Percentiles rank a stretch among this genome's conserved stretches.
These are phyloP conservation scores for Boeremia exigua DNA, from an alignment of 2,329 filamentous ascomycete genomes.

Conservation along the genomic window DNA sequence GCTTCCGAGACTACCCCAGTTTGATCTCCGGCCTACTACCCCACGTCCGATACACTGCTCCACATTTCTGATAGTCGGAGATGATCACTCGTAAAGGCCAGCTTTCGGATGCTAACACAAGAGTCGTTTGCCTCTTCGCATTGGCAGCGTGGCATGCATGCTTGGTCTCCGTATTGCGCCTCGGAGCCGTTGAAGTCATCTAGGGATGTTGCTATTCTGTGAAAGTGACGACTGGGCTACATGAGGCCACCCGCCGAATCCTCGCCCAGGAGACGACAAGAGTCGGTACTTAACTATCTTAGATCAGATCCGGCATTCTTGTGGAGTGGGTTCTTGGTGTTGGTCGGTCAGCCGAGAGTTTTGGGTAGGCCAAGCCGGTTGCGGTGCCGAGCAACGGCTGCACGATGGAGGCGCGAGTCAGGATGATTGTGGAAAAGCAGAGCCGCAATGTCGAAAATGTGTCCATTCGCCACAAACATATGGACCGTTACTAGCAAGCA, in stretches of 20 bases:
- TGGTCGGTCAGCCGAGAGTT: slow-evolving; percentile 4
- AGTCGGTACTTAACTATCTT: not conserved
- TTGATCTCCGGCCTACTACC: slow-evolving; percentile 3
- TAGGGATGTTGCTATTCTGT: not conserved
- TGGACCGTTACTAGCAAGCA: not conserved
- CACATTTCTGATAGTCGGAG: not conserved
- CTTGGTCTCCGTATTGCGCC: not conserved
- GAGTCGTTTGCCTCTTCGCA: not conserved
- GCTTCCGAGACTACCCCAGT: slow-evolving; percentile 5
- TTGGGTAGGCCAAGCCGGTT: slow-evolving; percentile 6
- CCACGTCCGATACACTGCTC: slow-evolving; percentile 2
- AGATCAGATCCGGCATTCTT: not conserved
- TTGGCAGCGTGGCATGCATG: slow-evolving; percentile 2
- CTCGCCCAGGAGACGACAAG: slow-evolving; percentile 3
- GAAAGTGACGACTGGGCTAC: slow-evolving; percentile 1
- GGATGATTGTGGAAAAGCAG: not conserved
- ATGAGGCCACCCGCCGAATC: not conserved
- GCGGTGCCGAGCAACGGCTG: not conserved
- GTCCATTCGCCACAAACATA: not conserved
- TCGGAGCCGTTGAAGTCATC: slow-evolving; percentile 2
- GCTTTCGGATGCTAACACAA: not conserved
- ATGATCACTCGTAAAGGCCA: not conserved
- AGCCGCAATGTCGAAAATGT: not conserved
- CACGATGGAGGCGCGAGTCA: not conserved
- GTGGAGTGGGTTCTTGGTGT: slow-evolving; percentile 1